Base-by-base conservation (phyloP, 768 basidiomycete species). In the Punctularia strigosozonata region DNA sequence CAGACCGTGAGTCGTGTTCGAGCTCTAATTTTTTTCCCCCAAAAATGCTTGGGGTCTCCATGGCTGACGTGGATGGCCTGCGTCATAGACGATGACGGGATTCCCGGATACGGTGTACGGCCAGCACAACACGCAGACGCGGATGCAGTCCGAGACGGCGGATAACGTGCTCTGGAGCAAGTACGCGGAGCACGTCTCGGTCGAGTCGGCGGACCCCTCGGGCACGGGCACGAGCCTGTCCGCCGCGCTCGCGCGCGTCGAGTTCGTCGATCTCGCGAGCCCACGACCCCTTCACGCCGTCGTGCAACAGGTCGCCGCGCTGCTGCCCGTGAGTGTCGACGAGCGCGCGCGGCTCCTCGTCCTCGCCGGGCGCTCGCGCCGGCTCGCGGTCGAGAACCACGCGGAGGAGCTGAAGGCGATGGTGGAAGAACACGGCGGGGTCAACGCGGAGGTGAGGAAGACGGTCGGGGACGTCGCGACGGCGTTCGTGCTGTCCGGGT, bases 401-500 rank as follows among this genome's bases (percentile, higher is more conserved):
- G 56, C 64, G 4, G 58, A 50, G n/a, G 91, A 95, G 60, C 56
- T 91, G 40, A 75, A 74, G 45, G 61, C 65, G 31, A 46, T 90
- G 17, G 62, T 78, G 54, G 66, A 71, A 14, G 69, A 75, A 45
- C 65, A 78, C 46, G 73, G 68, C 4, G 48, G 51, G 21, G 64
- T 80, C 4, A 69, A 71, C 0, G 51, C 64, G 3, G 84, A 86
- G 51, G 74, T 90, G 43, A 66, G 69, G 54, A 81, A 83, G 62
- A 89, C 90, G 17, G 66, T 94, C 19, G 92, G 92, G 3, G 86
- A 92, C 54, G 79, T 86, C 14, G 85, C 77, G 2, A 73, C 80
- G 28, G 79, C 79, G 32, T 73, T 92, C 53, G 73, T 90, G 10
- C 62, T 79, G 3, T 65, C 75, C 5, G 73, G 71, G 1, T 62